phyloP scores from a whole-genome alignment of 2,329 filamentous ascomycete genomes.

The Oidium heveae region DNA sequence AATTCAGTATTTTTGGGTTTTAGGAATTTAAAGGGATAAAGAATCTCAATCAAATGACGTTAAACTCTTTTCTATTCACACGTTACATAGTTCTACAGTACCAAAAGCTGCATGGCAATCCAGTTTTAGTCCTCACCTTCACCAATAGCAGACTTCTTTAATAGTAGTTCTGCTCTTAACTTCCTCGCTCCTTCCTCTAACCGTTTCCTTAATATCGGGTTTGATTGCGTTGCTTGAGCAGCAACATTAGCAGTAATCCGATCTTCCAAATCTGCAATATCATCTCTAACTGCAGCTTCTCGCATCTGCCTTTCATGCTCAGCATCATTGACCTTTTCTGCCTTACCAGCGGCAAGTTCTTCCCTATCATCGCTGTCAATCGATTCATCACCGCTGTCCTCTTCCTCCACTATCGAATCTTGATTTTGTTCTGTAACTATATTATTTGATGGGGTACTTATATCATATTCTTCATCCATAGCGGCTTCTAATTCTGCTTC shows the following conservation, averaged over 20 bases:
- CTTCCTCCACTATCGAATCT: slow-evolving; percentile 6
- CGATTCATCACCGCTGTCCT: slow-evolving; percentile 17
- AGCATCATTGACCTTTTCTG: slow-evolving; percentile 24
- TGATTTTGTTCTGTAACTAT: slow-evolving; percentile 6
- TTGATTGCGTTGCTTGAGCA: slow-evolving; percentile 13
- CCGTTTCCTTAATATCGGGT: slow-evolving; percentile 23
- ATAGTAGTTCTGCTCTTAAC: slow-evolving; percentile 25
- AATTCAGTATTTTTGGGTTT: no score
- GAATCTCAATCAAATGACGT: no score
- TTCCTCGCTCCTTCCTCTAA: slow-evolving; percentile 22
- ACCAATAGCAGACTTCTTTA: slow-evolving; percentile 22
- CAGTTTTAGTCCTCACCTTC: slow-evolving; percentile 9
- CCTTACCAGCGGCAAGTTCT: slow-evolving; percentile 17
- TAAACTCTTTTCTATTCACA: no score
- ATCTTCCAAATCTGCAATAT: slow-evolving; percentile 28
- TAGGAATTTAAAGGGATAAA: no score
- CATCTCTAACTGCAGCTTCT: slow-evolving; percentile 21
- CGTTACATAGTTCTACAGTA: no score
- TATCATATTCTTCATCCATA: neutral
- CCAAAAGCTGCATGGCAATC: neutral
- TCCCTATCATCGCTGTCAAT: slow-evolving; percentile 21
- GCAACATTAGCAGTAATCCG: slow-evolving; percentile 15
- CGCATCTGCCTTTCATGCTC: slow-evolving; percentile 22
- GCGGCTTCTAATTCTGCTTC: slow-evolving; percentile 11
- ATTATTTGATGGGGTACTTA: slow-evolving; percentile 10